Evolutionary conservation across 768 basidiomycete species (phyloP).

Genomic region (Suillus luteus): DNA sequence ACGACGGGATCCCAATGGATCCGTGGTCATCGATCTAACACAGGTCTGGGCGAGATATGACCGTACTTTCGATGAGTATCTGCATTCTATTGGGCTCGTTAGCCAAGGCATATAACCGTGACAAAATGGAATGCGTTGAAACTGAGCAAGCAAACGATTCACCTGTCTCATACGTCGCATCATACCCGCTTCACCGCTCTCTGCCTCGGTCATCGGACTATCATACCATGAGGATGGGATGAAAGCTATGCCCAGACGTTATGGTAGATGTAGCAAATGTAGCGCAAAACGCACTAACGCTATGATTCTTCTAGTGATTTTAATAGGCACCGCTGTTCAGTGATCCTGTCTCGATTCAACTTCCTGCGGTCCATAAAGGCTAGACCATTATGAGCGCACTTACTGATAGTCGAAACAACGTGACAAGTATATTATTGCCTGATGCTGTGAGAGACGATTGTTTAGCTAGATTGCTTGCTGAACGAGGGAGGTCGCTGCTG

Average conservation of each 20-base stretch:
- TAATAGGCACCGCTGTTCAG: too few relatives aligned
- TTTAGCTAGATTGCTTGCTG: not conserved
- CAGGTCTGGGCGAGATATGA: not conserved
- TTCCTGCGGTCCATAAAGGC: too few relatives aligned
- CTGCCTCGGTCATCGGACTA: not conserved
- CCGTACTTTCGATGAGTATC: not conserved
- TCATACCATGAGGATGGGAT: not conserved
- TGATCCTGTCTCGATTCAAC: too few relatives aligned
- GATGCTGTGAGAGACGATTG: not conserved
- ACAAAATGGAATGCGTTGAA: not conserved
- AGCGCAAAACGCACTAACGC: not conserved
- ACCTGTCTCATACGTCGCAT: not conserved
- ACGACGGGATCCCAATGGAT: not conserved
- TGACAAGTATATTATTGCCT: not conserved
- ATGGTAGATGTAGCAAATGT: not conserved
- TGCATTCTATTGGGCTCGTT: not conserved
- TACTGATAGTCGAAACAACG: too few relatives aligned
- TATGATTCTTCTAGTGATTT: not conserved
- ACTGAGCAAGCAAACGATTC: not conserved
- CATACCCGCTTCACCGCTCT: not conserved
- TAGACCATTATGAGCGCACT: too few relatives aligned
- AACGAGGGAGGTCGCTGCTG: not conserved
- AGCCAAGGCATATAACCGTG: not conserved
- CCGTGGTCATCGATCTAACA: not conserved
- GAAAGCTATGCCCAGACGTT: not conserved